phyloP scores from a whole-genome alignment of 1,284 basidiomycete genomes.

The Dichomitus squalens region DNA sequence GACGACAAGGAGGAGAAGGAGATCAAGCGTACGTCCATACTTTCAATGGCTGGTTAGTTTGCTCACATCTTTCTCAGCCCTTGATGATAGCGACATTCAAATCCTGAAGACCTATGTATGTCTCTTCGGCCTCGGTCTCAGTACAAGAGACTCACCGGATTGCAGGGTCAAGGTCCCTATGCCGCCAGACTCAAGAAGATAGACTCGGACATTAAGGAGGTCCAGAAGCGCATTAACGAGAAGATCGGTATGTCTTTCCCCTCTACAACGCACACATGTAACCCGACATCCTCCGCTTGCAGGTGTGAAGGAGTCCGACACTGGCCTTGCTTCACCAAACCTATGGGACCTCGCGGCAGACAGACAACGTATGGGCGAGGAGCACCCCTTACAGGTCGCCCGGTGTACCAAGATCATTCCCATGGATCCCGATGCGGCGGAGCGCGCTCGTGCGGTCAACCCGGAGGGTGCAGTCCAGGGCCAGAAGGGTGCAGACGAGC shows the following conservation, averaged over 20 bases:
- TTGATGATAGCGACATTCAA: slow-evolving; percentile 99
- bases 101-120: slow-evolving; percentile 96
- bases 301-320: slow-evolving; percentile 98
- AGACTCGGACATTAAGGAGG: slow-evolving; percentile 93
- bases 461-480: slow-evolving; percentile 76
- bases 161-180: slow-evolving; percentile 97
- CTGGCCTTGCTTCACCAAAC: slow-evolving; percentile 95
- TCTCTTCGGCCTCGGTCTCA: slow-evolving; percentile 21
- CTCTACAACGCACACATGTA: not conserved
- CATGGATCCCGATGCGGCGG: slow-evolving; percentile 71
- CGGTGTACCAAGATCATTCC: slow-evolving; percentile 99
- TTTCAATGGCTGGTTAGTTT: not conserved
- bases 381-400: slow-evolving; percentile 95
- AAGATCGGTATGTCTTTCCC: slow-evolving; percentile 73
- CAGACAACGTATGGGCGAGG: slow-evolving; percentile 86
- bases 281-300: not conserved
- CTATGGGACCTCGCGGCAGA: slow-evolving; percentile 94
- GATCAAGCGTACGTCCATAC: slow-evolving; percentile 72
- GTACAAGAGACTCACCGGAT: slow-evolving; percentile 17
- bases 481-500: slow-evolving; percentile 92
- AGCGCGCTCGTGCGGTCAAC: slow-evolving; percentile 73
- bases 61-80: slow-evolving; percentile 51
- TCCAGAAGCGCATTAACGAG: slow-evolving; percentile 97
- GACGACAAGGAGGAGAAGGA: slow-evolving; percentile 90
- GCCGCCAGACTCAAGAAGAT: slow-evolving; percentile 87